These are phyloP conservation scores for Ganoderma lucidum DNA, from an alignment of 1,284 basidiomycete genomes.

Conservation along the genomic window DNA sequence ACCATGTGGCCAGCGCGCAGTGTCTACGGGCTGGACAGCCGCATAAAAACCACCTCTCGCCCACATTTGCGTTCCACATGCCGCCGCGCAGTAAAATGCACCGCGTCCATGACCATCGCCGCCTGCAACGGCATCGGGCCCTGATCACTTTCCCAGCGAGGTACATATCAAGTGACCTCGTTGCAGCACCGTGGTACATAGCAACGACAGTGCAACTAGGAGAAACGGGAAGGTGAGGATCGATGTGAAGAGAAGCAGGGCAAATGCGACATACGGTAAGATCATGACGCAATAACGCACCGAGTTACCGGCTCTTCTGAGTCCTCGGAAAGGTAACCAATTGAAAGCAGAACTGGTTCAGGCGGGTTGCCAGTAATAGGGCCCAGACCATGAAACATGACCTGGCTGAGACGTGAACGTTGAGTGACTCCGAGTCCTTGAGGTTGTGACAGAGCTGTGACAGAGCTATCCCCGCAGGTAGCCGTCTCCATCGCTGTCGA, in stretches of 20 bases:
- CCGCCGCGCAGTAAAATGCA: not conserved
- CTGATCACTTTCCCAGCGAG: not conserved
- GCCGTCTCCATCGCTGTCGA: too few species aligned
- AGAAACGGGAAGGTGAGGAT: not conserved
- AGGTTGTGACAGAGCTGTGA: too few species aligned
- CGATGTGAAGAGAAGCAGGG: not conserved
- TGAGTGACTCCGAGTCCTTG: too few species aligned
- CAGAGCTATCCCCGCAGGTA: too few species aligned
- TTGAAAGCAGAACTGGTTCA: not conserved
- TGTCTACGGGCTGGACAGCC: not conserved
- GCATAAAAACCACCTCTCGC: not conserved
- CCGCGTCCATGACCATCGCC: not conserved
- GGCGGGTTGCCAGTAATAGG: not conserved
- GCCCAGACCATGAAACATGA: too few species aligned
- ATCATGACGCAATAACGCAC: not conserved
- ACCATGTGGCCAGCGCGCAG: not conserved
- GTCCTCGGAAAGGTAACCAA: not conserved
- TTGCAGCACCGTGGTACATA: not conserved
- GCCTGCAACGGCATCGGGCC: not conserved
- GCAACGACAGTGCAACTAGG: not conserved
- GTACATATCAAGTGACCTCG: not conserved
- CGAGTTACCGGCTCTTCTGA: not conserved
- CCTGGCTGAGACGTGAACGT: too few species aligned
- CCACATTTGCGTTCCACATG: not conserved
- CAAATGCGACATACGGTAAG: not conserved